These are phyloP conservation scores for Rhodotorula kratochvilovae DNA, from an alignment of 768 basidiomycete species.

Conservation along the genomic window DNA sequence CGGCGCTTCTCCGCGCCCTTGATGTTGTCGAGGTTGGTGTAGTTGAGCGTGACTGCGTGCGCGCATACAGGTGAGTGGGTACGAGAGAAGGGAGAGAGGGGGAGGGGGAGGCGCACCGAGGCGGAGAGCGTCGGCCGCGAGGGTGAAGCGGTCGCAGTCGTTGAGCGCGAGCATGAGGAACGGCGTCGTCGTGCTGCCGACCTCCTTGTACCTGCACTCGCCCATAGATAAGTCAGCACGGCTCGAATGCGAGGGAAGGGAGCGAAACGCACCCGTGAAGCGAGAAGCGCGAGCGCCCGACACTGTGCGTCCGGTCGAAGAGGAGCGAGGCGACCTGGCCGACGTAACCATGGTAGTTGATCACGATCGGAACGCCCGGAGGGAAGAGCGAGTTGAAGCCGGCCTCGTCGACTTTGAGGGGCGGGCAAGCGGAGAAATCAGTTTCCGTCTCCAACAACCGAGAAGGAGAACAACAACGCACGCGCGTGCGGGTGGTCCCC, in stretches of 20 bases:
- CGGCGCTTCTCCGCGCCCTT: conserved; percentile 24
- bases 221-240: no score
- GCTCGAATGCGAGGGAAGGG: no score
- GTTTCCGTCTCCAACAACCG: no score
- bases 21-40: conserved; percentile 25
- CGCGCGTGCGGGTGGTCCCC: conserved; percentile 70
- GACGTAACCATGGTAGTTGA: conserved; percentile 57
- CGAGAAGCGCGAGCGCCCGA: conserved; percentile 41
- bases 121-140: conserved; percentile 47
- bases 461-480: neutral
- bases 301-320: conserved; percentile 40
- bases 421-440: no score
- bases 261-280: conserved; percentile 22
- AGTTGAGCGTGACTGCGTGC: conserved; percentile 30
- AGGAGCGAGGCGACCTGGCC: conserved; percentile 29
- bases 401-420: conserved; percentile 51
- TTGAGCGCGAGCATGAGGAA: conserved; percentile 50
- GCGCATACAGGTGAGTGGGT: no score
- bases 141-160: conserved; percentile 45
- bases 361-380: conserved; percentile 60
- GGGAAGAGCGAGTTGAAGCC: conserved; percentile 72
- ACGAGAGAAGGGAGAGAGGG: no score
- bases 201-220: conserved; percentile 40
- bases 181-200: conserved; percentile 69
- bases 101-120: conserved; percentile 34